Percentiles rank a stretch among this genome's conserved stretches.
phyloP scores from a whole-genome alignment of 2,329 filamentous ascomycete genomes.

The Trichoderma sp. region DNA sequence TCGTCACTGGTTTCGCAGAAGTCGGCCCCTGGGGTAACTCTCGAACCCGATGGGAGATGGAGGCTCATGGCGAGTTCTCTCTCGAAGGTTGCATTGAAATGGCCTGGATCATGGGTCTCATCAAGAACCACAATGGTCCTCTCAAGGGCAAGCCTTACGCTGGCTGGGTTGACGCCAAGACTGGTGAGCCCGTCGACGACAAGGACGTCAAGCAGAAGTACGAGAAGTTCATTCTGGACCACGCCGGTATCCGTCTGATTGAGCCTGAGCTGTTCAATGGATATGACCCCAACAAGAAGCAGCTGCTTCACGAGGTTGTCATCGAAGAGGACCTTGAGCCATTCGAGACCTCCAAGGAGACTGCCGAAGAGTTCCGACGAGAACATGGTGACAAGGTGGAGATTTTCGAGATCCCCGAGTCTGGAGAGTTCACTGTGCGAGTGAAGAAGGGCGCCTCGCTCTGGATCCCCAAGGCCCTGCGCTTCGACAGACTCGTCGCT shows the following conservation, averaged over 20 bases:
- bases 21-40: conserved; percentile 98
- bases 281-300: conserved; percentile 98
- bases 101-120: conserved; percentile 99
- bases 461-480: conserved; percentile 93
- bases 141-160: conserved; percentile 97
- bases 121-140: conserved; percentile 96
- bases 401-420: conserved; percentile 91
- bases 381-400: conserved; percentile 98
- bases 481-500: conserved; percentile 95
- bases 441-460: conserved; percentile 94
- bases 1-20: conserved; percentile 95
- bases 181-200: conserved; percentile 92
- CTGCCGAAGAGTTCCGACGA: conserved; percentile 93
- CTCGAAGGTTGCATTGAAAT: conserved; percentile 98
- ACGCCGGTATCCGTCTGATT: conserved; percentile 95
- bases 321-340: conserved; percentile 96
- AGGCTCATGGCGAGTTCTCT: conserved; percentile 93
- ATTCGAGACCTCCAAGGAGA: conserved; percentile 96
- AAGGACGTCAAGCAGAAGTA: conserved; percentile 98
- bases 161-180: conserved; percentile 94
- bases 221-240: conserved; percentile 93
- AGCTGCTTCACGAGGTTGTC: conserved; percentile 95
- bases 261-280: conserved; percentile 96
- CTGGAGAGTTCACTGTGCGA: conserved; percentile 90
- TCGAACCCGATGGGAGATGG: conserved; percentile 98